Evolutionary conservation across 306 rosid genomes (phyloP).

Genomic region (Pterocarpus santalinus): DNA sequence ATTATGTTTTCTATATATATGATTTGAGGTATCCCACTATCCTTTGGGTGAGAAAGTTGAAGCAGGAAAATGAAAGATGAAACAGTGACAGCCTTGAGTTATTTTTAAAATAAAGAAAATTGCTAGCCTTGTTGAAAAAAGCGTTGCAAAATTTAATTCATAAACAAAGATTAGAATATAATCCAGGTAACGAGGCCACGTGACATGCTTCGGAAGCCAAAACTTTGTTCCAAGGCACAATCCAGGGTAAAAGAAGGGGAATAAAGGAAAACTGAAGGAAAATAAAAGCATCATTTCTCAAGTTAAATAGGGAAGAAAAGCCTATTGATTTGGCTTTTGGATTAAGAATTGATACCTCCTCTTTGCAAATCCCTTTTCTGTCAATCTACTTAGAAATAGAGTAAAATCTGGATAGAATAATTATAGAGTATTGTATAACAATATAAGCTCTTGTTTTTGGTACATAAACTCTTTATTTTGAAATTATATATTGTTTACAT

Average conservation of each 20-base stretch:
- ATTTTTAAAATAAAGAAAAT: not conserved
- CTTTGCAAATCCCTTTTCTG: not conserved
- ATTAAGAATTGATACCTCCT: not conserved
- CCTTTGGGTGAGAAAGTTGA: not conserved
- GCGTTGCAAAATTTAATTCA: not conserved
- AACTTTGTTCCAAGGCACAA: slow-evolving; percentile 1
- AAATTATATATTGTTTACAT: no score
- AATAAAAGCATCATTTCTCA: not conserved
- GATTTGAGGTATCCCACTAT: not conserved
- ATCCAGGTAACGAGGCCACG: not conserved
- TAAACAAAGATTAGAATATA: not conserved
- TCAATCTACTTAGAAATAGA: slow-evolving; percentile 3
- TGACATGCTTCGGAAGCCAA: slow-evolving; percentile 1
- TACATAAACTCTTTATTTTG: no score
- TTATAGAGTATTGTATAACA: not conserved
- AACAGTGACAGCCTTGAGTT: not conserved
- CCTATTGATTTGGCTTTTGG: slow-evolving; percentile 1
- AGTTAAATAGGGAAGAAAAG: not conserved
- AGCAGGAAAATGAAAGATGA: not conserved
- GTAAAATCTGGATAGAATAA: not conserved
- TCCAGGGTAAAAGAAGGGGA: not conserved
- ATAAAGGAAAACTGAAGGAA: not conserved
- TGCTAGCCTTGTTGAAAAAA: not conserved
- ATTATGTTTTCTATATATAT: not conserved
- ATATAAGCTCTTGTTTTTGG: no score